Conservation (phyloP, 768 basidiomycete genomes). For the Trametes villosa region DNA sequence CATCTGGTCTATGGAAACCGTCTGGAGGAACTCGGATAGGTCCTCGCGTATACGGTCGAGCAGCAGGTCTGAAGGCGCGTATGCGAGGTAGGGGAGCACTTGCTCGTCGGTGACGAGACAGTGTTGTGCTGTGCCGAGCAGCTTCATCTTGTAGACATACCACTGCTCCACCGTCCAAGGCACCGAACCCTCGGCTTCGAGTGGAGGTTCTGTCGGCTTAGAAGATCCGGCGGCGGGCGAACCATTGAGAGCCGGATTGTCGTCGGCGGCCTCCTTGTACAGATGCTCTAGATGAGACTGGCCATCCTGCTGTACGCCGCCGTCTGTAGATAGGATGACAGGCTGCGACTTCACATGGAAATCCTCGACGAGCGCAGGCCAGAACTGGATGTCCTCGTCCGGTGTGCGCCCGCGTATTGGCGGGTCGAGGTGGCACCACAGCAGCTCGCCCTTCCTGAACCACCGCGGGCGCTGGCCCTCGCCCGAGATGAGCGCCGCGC, state of each 20-base stretch:
- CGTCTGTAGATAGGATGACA: constrained; percentile 27
- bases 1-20: constrained; percentile 24
- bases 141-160: constrained; percentile 67
- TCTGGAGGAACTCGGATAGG: constrained; percentile 18
- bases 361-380: constrained; percentile 75
- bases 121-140: constrained; percentile 60
- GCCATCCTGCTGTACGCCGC: neutral
- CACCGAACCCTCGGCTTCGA: constrained; percentile 26
- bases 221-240: constrained; percentile 8
- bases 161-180: constrained; percentile 67
- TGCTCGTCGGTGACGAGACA: constrained; percentile 55
- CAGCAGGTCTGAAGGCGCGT: constrained; percentile 57
- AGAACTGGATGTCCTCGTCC: constrained; percentile 61
- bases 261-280: constrained; percentile 25
- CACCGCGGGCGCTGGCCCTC: constrained; percentile 54
- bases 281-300: constrained; percentile 10
- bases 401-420: constrained; percentile 48
- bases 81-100: constrained; percentile 77
- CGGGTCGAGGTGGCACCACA: constrained; percentile 66
- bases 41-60: constrained; percentile 38
- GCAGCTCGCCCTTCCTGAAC: constrained; percentile 70
- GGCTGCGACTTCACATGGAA: constrained; percentile 52
- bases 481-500: constrained; percentile 54
- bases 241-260: neutral
- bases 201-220: constrained; percentile 11